Percentiles rank a stretch among this genome's conserved stretches.
phyloP scores from a whole-genome alignment of 1,139 yeast genomes.

The Yamadazyma diddensiae region DNA sequence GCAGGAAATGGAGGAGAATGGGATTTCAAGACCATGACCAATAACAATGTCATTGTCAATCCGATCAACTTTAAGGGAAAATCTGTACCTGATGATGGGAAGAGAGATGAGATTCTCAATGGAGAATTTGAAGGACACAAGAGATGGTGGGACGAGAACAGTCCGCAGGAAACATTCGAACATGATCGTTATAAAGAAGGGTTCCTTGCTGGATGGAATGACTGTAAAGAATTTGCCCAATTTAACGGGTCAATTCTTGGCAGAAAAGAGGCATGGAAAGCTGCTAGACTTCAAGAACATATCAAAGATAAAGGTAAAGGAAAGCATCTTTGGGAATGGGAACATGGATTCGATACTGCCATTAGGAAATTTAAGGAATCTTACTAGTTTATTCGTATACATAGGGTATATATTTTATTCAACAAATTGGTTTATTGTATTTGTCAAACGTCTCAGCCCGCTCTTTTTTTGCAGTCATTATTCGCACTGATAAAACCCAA shows the following conservation, averaged over 20 bases:
- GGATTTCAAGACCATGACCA: constrained; percentile 82
- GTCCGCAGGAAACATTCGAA: constrained; percentile 62
- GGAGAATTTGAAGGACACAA: constrained; percentile 47
- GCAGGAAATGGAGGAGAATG: constrained; percentile 95
- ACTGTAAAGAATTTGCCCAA: constrained; percentile 62
- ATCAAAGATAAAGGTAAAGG: constrained; percentile 51
- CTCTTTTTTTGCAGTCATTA: too few relatives aligned
- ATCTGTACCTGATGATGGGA: constrained; percentile 36
- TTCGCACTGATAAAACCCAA: too few relatives aligned
- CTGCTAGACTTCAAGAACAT: constrained; percentile 53
- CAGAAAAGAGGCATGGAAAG: constrained; percentile 65
- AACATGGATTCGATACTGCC: constrained; percentile 76
- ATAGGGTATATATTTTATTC: too few relatives aligned
- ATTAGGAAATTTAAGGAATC: constrained; percentile 27
- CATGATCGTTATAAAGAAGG: constrained; percentile 82
- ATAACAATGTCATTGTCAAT: constrained; percentile 52
- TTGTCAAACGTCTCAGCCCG: too few relatives aligned
- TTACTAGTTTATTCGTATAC: too few relatives aligned
- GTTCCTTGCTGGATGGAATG: constrained; percentile 70
- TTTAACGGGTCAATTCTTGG: constrained; percentile 74
- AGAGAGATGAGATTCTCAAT: constrained; percentile 40
- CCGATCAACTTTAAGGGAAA: constrained; percentile 23
- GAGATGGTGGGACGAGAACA: constrained; percentile 66
- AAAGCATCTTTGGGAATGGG: constrained; percentile 78
- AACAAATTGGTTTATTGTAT: too few relatives aligned